Percentiles rank a stretch among this genome's conserved stretches.
Conservation (phyloP, 2,329 filamentous ascomycete genomes). For the Aspergillus tanneri region DNA sequence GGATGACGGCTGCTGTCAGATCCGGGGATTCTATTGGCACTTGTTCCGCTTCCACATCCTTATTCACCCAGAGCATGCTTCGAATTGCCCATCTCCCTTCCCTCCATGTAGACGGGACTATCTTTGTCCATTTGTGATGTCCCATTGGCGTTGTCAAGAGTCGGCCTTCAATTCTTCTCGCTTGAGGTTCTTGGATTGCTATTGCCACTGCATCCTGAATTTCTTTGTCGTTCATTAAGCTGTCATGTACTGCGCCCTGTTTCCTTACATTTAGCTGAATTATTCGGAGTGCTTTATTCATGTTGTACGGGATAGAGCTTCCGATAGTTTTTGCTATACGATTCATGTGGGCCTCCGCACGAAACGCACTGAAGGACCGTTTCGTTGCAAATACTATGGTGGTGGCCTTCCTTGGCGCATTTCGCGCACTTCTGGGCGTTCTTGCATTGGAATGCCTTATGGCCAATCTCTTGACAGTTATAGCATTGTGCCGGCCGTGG, state of each 20-base stretch:
- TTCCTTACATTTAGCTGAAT: conserved; percentile 23
- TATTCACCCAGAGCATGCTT: conserved; percentile 30
- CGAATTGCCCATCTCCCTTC: conserved; percentile 24
- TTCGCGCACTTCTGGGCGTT: conserved; percentile 22
- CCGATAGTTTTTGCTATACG: conserved; percentile 21
- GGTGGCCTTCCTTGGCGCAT: conserved; percentile 16
- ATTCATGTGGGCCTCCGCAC: conserved; percentile 20
- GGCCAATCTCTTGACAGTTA: conserved; percentile 30
- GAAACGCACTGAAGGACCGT: conserved; percentile 19
- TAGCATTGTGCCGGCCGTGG: conserved; percentile 29
- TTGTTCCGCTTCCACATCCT: conserved; percentile 26
- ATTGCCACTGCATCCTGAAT: conserved; percentile 9
- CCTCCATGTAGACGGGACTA: conserved; percentile 18
- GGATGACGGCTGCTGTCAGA: conserved; percentile 23
- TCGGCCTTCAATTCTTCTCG: conserved; percentile 19
- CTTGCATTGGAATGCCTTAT: conserved; percentile 29
- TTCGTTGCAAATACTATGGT: conserved; percentile 17
- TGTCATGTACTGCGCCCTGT: conserved; percentile 18
- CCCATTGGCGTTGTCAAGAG: conserved; percentile 23
- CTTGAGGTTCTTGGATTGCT: conserved; percentile 21
- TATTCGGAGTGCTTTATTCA: conserved; percentile 20
- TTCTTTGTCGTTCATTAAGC: conserved; percentile 22
- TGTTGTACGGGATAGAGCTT: conserved; percentile 21
- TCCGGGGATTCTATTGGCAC: conserved; percentile 25
- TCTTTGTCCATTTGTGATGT: conserved; percentile 26